phyloP scores from a whole-genome alignment of 805 yeast genomes.

The Wickerhamiella cacticola region DNA sequence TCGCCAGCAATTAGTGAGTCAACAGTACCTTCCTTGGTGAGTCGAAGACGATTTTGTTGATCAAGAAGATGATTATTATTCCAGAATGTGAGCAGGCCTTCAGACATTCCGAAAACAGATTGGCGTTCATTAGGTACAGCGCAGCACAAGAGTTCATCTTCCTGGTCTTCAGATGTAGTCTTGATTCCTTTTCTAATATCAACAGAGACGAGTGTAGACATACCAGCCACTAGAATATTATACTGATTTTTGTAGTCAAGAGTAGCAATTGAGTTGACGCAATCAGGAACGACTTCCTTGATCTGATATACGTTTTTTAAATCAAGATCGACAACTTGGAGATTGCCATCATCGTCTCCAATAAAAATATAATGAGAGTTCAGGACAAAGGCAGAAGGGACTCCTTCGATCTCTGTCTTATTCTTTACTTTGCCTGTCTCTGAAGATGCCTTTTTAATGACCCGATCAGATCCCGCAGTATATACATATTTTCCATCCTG shows the following conservation, averaged over 20 bases:
- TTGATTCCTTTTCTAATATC: constrained; percentile 65
- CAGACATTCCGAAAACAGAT: constrained; percentile 77
- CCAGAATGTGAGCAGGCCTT: constrained; percentile 84
- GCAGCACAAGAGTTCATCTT: constrained; percentile 76
- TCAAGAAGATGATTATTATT: constrained; percentile 48
- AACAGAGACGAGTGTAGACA: constrained; percentile 65
- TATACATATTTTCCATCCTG: constrained; percentile 50
- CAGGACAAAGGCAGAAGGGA: constrained; percentile 24
- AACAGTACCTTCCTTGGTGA: constrained; percentile 52
- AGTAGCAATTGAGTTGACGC: constrained; percentile 55
- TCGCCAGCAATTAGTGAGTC: constrained; percentile 51
- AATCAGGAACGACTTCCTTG: constrained; percentile 50
- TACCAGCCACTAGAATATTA: constrained; percentile 68
- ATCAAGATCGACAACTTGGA: constrained; percentile 48
- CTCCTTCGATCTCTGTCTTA: constrained; percentile 32
- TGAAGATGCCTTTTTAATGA: constrained; percentile 60
- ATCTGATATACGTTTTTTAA: constrained; percentile 41
- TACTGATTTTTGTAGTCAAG: constrained; percentile 62
- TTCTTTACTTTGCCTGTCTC: constrained; percentile 64
- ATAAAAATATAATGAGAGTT: constrained; percentile 28
- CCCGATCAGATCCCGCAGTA: constrained; percentile 69
- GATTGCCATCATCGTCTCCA: constrained; percentile 58
- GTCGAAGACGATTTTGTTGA: constrained; percentile 64
- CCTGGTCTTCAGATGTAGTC: constrained; percentile 73
- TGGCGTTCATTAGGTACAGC: constrained; percentile 51